A percentile compares a stretch with the other conserved stretches of the same genome.
Evolutionary conservation across 1,139 yeast genomes (phyloP).

Genomic region (Saccharomyces hybrid): DNA sequence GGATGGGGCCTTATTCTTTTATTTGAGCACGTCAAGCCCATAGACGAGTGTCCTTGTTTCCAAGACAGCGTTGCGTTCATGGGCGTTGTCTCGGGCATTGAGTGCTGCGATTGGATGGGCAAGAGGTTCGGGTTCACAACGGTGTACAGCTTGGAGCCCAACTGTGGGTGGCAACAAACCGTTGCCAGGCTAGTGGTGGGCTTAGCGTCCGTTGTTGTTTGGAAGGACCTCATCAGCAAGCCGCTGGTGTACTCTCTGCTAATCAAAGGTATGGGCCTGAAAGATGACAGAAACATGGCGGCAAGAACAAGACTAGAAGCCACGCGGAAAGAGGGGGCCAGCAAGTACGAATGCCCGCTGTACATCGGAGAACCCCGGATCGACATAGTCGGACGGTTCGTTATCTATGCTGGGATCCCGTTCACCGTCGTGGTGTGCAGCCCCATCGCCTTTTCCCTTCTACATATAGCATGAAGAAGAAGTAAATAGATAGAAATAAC

Average conservation of each 20-base stretch:
- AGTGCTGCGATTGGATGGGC: conserved; percentile 23
- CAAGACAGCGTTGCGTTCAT: conserved; percentile 92
- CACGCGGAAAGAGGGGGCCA: conserved; percentile 1
- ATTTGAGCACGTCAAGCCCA: conserved; percentile 73
- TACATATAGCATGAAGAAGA: conserved; percentile 7
- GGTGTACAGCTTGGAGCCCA: conserved; percentile 9
- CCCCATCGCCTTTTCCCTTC: conserved; percentile 14
- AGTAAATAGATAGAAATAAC: neutral
- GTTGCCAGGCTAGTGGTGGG: conserved; percentile 21
- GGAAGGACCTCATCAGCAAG: conserved; percentile 27
- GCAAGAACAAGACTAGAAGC: conserved; percentile 8
- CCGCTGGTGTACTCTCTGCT: conserved; percentile 16
- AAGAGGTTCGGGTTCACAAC: conserved; percentile 6
- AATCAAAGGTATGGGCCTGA: conserved; percentile 10
- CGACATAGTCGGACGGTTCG: conserved; percentile 26
- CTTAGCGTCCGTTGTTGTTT: conserved; percentile 18
- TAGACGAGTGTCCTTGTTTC: conserved; percentile 92
- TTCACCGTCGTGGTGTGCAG: conserved; percentile 22
- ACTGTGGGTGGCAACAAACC: conserved; percentile 6
- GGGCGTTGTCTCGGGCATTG: conserved; percentile 74
- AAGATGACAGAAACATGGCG: conserved; percentile 19
- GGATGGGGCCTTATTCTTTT: conserved; percentile 42
- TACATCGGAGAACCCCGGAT: conserved; percentile 23
- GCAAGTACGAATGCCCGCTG: conserved; percentile 15
- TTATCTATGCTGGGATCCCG: conserved; percentile 29